Evolutionary conservation across 164 flowering plant genomes (phyloP), one percentile per base, ranked within the genome.

Genomic region (Vitis riparia): DNA sequence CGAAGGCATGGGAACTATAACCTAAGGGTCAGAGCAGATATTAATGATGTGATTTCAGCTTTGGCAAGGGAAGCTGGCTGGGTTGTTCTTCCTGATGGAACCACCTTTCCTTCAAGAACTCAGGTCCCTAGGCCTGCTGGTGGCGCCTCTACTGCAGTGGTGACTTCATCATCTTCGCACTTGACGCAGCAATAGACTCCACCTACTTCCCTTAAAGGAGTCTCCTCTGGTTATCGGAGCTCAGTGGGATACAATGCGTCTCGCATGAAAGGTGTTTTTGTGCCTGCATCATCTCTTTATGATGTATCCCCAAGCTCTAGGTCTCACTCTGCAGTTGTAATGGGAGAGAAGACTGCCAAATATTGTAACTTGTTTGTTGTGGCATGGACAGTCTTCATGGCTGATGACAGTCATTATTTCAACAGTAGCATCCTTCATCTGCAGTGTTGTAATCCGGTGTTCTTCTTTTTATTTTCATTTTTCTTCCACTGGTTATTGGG

Each of bases 1-100:
- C 76, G 99, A 63, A 86, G 93, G 68, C 99, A 95, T 77, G 99
- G 98, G 9, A 95, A 95, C 77, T 95, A 92, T 75, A 95, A 92
- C 73, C 94, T 95, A 16, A 83, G 98, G 72, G 98, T 95, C 62
- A 86, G 99, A 69, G 99, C 99, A 66, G 99, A 95, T 81, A 93
- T 95, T 17, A 95, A 95, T 84, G 98, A 95, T 75, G 99, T 95
- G 9, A 95, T 95, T 81, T 88, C 92, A 1, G 96, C 97, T 65
- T 73, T 95, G 76, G 99, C 99, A 2, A 85, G 94, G 76, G 98
- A 95, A 77, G 99, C 99, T 72, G 99, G 99, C 9, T 95, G 99
- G 99, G 88, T 85, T 68, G 98, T 95, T 74, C 94, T 93, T 72
- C 98, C 98, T n/a, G 99, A 95, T 82, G 99, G 99, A 67, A 95